Conservation (phyloP, 345 rosid species). For the Murraya koenigii region DNA sequence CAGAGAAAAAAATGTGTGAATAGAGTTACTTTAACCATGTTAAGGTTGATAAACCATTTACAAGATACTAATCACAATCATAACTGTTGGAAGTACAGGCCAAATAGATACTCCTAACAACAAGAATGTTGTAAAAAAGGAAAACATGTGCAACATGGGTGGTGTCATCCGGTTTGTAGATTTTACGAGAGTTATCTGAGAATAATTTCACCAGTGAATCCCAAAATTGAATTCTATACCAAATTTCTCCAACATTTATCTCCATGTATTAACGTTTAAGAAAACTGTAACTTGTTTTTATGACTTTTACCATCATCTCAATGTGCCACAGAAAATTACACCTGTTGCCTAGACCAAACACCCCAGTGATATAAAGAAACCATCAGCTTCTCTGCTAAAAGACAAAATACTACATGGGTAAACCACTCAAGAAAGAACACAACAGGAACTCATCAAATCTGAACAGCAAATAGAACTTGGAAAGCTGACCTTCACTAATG, state of each 20-base stretch:
- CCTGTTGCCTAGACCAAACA: not conserved
- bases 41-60: not conserved
- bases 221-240: not conserved
- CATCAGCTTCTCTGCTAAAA: not conserved
- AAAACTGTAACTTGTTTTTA: not conserved
- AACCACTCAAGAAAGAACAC: not conserved
- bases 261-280: not conserved
- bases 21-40: not conserved
- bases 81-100: not conserved
- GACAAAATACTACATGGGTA: not conserved
- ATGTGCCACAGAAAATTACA: not conserved
- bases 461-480: not conserved
- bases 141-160: not conserved
- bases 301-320: not conserved
- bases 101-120: not conserved
- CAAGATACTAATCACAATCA: not conserved
- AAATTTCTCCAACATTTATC: not conserved
- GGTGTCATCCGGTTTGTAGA: not conserved
- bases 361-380: not conserved
- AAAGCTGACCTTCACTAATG: slow-evolving; percentile 55
- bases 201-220: not conserved
- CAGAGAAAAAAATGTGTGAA: not conserved
- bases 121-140: not conserved
- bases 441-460: not conserved
- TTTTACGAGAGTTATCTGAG: not conserved